Conservation (phyloP, 768 basidiomycete species). For the Lyophyllum atratum region DNA sequence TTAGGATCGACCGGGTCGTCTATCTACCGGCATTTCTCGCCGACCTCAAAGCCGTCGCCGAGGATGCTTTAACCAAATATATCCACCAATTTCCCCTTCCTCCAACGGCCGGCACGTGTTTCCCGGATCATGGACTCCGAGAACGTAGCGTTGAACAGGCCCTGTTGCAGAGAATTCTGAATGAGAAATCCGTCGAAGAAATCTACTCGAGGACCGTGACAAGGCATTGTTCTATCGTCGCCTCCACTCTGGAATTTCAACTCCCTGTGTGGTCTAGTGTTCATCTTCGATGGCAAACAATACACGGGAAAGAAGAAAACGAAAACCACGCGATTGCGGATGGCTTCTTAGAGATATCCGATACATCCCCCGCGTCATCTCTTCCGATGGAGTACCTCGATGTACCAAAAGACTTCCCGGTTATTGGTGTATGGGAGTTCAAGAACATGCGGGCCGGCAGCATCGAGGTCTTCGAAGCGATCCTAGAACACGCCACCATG, state of each 20-base stretch:
- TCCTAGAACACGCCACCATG: neutral
- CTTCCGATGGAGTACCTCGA: neutral
- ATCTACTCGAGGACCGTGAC: neutral
- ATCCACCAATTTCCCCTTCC: neutral
- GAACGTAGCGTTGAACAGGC: no score
- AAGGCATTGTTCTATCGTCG: neutral
- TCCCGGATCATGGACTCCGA: no score
- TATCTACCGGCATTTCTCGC: constrained; percentile 1
- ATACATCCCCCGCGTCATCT: neutral
- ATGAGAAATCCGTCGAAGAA: neutral
- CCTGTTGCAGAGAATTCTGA: neutral
- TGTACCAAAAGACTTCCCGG: neutral
- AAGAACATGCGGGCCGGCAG: neutral
- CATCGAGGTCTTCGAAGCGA: neutral
- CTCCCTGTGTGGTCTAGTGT: neutral
- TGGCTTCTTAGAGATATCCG: neutral
- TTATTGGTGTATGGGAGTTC: neutral
- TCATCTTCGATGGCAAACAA: neutral
- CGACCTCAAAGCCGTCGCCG: neutral
- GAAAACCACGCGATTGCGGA: constrained; percentile 1
- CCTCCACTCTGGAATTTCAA: constrained; percentile 4
- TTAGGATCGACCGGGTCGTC: constrained; percentile 1
- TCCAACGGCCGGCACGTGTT: no score
- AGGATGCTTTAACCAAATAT: neutral
- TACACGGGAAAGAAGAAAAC: neutral